These are phyloP conservation scores for Helicocarpus griseus DNA, from an alignment of 2,329 filamentous ascomycete species.

Conservation along the genomic window DNA sequence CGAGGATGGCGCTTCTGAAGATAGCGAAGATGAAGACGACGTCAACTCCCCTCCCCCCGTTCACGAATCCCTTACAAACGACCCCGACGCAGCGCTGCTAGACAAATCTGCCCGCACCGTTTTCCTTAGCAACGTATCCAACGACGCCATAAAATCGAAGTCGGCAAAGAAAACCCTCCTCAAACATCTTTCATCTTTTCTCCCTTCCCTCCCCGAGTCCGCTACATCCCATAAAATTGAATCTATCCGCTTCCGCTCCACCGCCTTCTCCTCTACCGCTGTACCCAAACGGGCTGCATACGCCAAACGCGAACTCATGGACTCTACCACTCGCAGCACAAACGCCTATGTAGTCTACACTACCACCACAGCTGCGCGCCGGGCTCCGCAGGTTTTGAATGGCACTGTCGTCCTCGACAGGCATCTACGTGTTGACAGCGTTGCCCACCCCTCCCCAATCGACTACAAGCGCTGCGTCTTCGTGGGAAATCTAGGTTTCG, in stretches of 20 bases:
- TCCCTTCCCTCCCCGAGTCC: conserved; percentile 44
- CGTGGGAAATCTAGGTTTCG: conserved; percentile 90
- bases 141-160: conserved; percentile 71
- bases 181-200: conserved; percentile 66
- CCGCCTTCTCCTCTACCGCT: conserved; percentile 62
- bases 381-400: conserved; percentile 69
- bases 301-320: conserved; percentile 83
- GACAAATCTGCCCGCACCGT: conserved; percentile 85
- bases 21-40: conserved; percentile 32
- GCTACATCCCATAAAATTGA: conserved; percentile 62
- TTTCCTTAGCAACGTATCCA: conserved; percentile 86
- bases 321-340: conserved; percentile 80
- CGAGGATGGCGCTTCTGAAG: conserved; percentile 19
- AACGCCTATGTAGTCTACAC: conserved; percentile 93
- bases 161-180: conserved; percentile 67
- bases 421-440: conserved; percentile 81
- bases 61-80: conserved; percentile 29
- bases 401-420: conserved; percentile 74
- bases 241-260: conserved; percentile 88
- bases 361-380: conserved; percentile 61
- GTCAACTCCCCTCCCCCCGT: conserved; percentile 21
- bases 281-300: conserved; percentile 92
- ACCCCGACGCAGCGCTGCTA: conserved; percentile 45
- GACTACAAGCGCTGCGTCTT: conserved; percentile 90
- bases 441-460: conserved; percentile 73